These are phyloP conservation scores for Blakeslea trispora DNA, from an alignment of 371 early-diverging fungal species.

Conservation along the genomic window DNA sequence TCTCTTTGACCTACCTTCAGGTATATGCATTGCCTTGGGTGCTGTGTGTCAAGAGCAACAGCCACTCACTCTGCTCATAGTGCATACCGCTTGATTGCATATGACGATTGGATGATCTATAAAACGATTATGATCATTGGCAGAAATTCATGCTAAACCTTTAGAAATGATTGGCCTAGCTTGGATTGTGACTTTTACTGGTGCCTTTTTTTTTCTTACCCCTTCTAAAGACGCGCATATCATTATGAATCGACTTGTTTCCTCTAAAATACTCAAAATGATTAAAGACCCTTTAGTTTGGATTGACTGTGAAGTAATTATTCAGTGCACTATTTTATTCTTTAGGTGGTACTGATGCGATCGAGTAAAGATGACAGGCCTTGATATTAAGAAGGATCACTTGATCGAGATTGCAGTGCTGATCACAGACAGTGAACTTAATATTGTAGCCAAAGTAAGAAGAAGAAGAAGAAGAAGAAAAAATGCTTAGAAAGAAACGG, in stretches of 20 bases:
- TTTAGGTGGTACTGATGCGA: not conserved
- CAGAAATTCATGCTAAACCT: no score
- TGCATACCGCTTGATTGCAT: no score
- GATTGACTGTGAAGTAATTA: constrained; percentile 83
- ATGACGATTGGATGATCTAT: no score
- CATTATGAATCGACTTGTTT: not conserved
- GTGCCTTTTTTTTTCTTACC: constrained; percentile 2
- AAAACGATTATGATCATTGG: no score
- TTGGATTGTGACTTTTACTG: not conserved
- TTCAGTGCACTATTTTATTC: not conserved
- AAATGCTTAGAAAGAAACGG: not conserved
- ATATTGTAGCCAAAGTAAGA: constrained; percentile 74
- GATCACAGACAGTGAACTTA: constrained; percentile 84
- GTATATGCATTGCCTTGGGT: no score
- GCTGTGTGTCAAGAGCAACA: no score
- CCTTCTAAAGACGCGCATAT: not conserved
- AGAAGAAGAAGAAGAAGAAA: not conserved
- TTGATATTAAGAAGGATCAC: constrained; percentile 63
- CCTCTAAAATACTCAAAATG: constrained; percentile 23
- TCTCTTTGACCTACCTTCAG: no score
- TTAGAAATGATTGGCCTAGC: no score
- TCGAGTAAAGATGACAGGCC: constrained; percentile 63
- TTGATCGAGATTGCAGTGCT: constrained; percentile 90
- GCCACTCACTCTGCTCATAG: no score
- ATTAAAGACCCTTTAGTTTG: constrained; percentile 74